Percentiles rank a stretch among this genome's conserved stretches.
Conservation (phyloP, 208 protist genomes). For the Tritrichomonas musculus region DNA sequence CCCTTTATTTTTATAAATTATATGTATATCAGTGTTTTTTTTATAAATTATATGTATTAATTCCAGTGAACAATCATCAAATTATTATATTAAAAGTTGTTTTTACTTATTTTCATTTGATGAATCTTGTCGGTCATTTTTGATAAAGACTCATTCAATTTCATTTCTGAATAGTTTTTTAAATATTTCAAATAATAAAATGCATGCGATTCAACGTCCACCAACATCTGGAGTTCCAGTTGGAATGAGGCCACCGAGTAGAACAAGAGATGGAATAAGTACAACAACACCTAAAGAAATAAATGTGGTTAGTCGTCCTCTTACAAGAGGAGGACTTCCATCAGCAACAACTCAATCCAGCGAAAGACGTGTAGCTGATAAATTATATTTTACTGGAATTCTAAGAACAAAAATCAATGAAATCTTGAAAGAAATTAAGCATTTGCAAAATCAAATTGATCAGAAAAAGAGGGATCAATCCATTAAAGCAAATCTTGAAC, state of each 20-base stretch:
- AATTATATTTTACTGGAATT: neutral
- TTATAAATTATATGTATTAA: too few species aligned
- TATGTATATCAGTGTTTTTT: too few species aligned
- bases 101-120: too few species aligned
- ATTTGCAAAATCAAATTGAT: neutral
- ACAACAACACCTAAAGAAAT: neutral
- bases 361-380: neutral
- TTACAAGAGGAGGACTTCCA: neutral
- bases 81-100: too few species aligned
- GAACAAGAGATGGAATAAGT: neutral
- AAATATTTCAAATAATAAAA: too few species aligned
- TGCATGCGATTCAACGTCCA: neutral
- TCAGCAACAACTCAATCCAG: neutral
- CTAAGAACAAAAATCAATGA: neutral
- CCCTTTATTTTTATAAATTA: too few species aligned
- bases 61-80: too few species aligned
- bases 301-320: too few species aligned
- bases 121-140: too few species aligned
- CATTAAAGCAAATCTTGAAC: neutral
- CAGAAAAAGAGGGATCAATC: neutral
- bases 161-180: too few species aligned
- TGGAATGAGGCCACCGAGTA: conserved; percentile 15
- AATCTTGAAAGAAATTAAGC: neutral
- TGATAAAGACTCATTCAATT: too few species aligned
- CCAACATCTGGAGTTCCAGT: neutral